These are phyloP conservation scores for Coemansia sp. DNA, from an alignment of 192 early-diverging fungal species.

Conservation along the genomic window DNA sequence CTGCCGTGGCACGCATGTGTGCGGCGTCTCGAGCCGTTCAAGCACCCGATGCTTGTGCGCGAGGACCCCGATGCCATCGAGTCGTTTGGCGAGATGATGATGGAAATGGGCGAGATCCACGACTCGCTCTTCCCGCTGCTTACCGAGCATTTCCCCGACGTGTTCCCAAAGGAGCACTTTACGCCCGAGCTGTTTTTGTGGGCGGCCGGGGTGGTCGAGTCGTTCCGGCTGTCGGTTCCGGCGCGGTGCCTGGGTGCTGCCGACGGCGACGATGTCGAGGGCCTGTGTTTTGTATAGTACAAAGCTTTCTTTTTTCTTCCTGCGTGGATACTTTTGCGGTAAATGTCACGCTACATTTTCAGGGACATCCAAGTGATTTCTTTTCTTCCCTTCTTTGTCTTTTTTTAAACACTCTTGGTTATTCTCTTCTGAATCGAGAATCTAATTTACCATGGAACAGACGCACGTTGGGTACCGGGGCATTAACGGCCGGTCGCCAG, in stretches of 20 bases:
- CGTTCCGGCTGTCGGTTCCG: constrained; percentile 17
- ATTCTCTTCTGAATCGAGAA: no score
- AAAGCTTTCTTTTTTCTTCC: no score
- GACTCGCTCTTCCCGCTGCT: constrained; percentile 43
- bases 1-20: constrained; percentile 26
- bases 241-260: background rate
- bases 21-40: constrained; percentile 20
- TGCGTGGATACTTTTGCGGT: no score
- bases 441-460: no score
- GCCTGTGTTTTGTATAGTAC: constrained; percentile 19
- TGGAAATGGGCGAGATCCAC: constrained; percentile 35
- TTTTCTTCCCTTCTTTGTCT: no score
- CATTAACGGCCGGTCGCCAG: constrained; percentile 9
- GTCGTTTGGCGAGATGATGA: constrained; percentile 23
- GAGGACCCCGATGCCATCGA: constrained; percentile 1
- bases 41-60: constrained; percentile 28
- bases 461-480: no score
- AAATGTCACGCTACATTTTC: no score
- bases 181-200: constrained; percentile 40
- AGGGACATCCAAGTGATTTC: no score
- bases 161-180: constrained; percentile 23
- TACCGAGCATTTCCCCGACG: constrained; percentile 28
- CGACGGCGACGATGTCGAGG: constrained; percentile 14
- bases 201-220: constrained; percentile 41
- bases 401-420: no score